Evolutionary conservation across 345 rosid genomes (phyloP).

Genomic region (Eucalyptus guilfoylei): DNA sequence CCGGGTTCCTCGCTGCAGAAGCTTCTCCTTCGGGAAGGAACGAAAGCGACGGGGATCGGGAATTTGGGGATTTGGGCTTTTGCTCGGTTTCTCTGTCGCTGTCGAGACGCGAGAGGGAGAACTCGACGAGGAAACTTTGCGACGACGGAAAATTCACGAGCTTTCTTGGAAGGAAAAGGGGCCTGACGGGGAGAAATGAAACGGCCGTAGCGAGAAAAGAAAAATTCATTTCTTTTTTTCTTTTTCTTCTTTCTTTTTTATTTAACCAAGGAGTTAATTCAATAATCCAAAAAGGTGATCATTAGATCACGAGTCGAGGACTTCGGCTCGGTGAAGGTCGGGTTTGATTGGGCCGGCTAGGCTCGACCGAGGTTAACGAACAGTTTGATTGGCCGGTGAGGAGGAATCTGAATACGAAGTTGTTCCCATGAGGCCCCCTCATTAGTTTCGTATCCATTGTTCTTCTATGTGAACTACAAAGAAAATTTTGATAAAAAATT

Average conservation of each 20-base stretch:
- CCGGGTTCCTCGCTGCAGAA: neutral
- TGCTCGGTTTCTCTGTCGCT: neutral
- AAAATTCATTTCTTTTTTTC: too few relatives aligned
- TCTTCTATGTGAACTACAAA: neutral
- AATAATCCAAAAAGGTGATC: neutral
- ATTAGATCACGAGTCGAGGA: neutral
- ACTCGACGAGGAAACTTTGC: neutral
- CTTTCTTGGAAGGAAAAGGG: neutral
- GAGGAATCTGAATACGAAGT: neutral
- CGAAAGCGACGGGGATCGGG: neutral
- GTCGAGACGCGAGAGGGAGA: neutral
- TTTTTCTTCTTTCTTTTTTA: neutral
- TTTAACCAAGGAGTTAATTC: neutral
- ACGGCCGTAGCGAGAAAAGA: neutral
- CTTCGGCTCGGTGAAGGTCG: neutral
- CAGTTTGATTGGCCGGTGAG: neutral
- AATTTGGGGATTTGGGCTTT: neutral
- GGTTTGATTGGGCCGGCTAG: neutral
- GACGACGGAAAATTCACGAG: neutral
- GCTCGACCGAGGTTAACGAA: neutral
- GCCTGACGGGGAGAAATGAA: neutral
- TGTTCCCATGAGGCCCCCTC: neutral
- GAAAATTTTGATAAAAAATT: neutral
- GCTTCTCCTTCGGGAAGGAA: neutral
- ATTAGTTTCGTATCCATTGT: neutral